Base-by-base conservation (phyloP, 352 stramenopile genomes). In the Blastocystis sp. region DNA sequence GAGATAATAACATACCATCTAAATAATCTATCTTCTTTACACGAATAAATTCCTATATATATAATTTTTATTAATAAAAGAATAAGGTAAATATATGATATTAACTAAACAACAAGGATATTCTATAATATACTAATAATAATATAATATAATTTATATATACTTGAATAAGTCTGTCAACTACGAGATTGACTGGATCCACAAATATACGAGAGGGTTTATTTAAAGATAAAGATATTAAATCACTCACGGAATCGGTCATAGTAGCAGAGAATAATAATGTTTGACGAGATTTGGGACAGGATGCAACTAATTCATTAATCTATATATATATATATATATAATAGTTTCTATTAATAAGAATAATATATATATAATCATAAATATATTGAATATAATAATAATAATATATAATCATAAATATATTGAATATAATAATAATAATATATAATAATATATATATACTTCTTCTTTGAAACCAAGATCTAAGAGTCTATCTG, bases 201-300 rank as follows among this genome's bases (percentile, higher is more conserved):
- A 86, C 88, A 32, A 77, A 82, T 40, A 98, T 84, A 43, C 85
- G 78, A 32, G 95, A 83, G 2, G 91, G 88, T 3, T 82, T 78
- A 68, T 95, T 94, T 72, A 98, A 80, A 40, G 85, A 94, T 30
- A 96, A 65, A 28, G 84, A 81, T 64, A 94, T 86, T 13, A 98
- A 74, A 58, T 94, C 83, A 65, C 95, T 85, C 1, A 98, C 76
- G 45, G 94, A 94, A 11, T 87, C 91, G 34, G 86, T 93, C 71
- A 98, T 79, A 13, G 91, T 99, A 13, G 91, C 91, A 42, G 88
- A 96, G 71, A 98, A 99, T 1, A 99, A 70, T 72, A 98, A 80
- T 11, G 91, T 98, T 71, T 98, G 91, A 13, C 90, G 76, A 43
- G 84, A 77, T 23, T 81, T 68, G 4, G 91, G 90, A 58, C 83